Evolutionary conservation across 2,329 filamentous ascomycete species (phyloP).

Genomic region (Neonectria coccinea): DNA sequence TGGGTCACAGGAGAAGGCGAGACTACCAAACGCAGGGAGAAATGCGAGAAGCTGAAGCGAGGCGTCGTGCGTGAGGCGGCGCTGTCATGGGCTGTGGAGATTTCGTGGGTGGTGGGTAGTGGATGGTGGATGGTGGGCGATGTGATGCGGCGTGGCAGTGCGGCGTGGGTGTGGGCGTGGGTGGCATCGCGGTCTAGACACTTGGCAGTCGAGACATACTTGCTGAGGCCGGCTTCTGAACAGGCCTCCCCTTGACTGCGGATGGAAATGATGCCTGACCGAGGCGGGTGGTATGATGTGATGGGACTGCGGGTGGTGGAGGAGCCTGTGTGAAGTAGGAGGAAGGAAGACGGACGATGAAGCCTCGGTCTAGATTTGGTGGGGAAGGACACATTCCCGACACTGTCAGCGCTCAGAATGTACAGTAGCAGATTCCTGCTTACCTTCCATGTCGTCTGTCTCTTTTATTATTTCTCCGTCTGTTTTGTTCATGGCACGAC

Average conservation of each 20-base stretch:
- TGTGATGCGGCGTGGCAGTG: neutral
- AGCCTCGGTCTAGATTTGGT: slow-evolving; percentile 5
- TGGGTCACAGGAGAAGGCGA: neutral
- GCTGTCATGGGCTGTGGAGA: neutral
- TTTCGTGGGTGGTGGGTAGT: neutral
- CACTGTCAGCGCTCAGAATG: neutral
- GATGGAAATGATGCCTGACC: neutral
- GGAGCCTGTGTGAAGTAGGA: slow-evolving; percentile 1
- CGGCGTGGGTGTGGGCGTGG: too few relatives aligned
- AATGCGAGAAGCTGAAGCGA: neutral
- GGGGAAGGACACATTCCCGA: slow-evolving; percentile 17
- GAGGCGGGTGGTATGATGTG: slow-evolving; percentile 2
- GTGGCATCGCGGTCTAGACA: neutral
- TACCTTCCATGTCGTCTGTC: slow-evolving; percentile 1
- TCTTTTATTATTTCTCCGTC: neutral
- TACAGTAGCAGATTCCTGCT: neutral
- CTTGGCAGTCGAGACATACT: neutral
- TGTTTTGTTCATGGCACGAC: neutral
- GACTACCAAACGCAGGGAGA: neutral
- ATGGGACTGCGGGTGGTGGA: slow-evolving; percentile 6
- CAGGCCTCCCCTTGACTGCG: neutral
- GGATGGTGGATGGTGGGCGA: neutral
- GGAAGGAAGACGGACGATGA: slow-evolving; percentile 1
- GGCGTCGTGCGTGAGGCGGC: neutral
- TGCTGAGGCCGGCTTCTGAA: neutral